Percentiles rank a stretch among this genome's conserved stretches.
phyloP scores from a whole-genome alignment of 306 rosid genomes.

The Sphenostylis stenocarpa region DNA sequence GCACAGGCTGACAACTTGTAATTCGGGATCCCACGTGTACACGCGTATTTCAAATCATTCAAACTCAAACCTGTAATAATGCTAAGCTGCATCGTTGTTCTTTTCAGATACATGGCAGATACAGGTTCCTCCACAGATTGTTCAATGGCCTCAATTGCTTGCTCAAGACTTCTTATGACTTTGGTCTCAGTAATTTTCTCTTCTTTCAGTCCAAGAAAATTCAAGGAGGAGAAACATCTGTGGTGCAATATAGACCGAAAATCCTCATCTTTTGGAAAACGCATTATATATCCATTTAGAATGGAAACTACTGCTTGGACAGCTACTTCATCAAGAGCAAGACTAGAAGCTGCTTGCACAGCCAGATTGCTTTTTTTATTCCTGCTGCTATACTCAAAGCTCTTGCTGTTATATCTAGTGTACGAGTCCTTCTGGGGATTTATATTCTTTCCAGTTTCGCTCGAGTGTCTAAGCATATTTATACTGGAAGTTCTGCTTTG shows the following conservation, averaged over 20 bases:
- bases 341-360: conserved; percentile 15
- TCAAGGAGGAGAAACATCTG: conserved; percentile 56
- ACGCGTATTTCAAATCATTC: conserved; percentile 53
- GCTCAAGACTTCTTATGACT: conserved; percentile 62
- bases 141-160: conserved; percentile 72
- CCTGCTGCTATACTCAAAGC: conserved; percentile 2
- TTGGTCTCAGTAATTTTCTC: conserved; percentile 46
- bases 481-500: conserved; percentile 20
- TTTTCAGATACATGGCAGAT: conserved; percentile 51
- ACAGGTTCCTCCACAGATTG: conserved; percentile 50
- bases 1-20: conserved; percentile 77
- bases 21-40: conserved; percentile 60
- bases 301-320: conserved; percentile 73
- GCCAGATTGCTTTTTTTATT: conserved; percentile 16
- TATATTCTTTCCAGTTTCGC: conserved; percentile 12
- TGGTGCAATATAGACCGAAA: conserved; percentile 51
- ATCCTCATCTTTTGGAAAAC: conserved; percentile 62
- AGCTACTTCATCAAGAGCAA: conserved; percentile 49
- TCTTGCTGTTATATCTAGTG: conserved; percentile 26
- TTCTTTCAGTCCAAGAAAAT: conserved; percentile 41
- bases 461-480: conserved; percentile 14
- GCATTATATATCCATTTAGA: conserved; percentile 58
- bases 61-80: conserved; percentile 67
- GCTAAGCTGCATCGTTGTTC: conserved; percentile 61
- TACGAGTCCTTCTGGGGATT: not conserved